Evolutionary conservation across 2,329 filamentous ascomycete species (phyloP), one percentile per base, ranked within the genome.

Genomic region (Verticillium albo-atrum): DNA sequence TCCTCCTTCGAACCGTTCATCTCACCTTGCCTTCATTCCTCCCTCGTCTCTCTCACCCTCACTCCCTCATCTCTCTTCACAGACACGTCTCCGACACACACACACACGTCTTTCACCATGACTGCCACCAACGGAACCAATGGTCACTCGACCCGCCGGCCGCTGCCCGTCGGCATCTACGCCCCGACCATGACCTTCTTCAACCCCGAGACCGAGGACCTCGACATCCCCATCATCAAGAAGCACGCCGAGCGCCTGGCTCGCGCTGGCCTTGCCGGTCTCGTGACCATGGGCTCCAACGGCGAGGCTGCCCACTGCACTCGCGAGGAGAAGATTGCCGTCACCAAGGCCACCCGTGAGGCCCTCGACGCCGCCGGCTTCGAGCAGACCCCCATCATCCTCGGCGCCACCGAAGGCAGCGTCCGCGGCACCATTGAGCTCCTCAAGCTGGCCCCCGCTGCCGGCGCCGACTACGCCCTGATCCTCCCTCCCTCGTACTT

Each of bases 181-280:
- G 90, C 90, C 61, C 92, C 92, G 27, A 94, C 90, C 62, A 91
- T 95, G 87, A 96, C 91, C 68, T 96, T 96, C 74, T 96, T 96
- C 79, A 80, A 94, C 75, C 82, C 89, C 6, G 83, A 88, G 64
- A 95, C 90, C 53, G 92, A 96, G 76, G 90, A 95, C 55, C 82
- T 96, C 68, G 92, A 96, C 70, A 86, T 93, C 64, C 81, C 89
- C 35, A 84, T 84, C 61, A 90, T 95, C 77, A 90, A 91, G 75
- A 89, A 84, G 70, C 92, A 96, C 71, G 89, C 90, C 26, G 85
- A 90, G 66, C 88, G 91, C 54, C 85, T 96, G 54, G 89, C 88
- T 42, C 80, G 87, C 71, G 89, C 86, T 60, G 92, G 92, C 9
- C 85, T 96, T 12, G 90, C 88, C 54, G 92, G 92, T 35, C 82